Evolutionary conservation across 2,329 filamentous ascomycete genomes (phyloP).

Genomic region (Penicillium digitatum): DNA sequence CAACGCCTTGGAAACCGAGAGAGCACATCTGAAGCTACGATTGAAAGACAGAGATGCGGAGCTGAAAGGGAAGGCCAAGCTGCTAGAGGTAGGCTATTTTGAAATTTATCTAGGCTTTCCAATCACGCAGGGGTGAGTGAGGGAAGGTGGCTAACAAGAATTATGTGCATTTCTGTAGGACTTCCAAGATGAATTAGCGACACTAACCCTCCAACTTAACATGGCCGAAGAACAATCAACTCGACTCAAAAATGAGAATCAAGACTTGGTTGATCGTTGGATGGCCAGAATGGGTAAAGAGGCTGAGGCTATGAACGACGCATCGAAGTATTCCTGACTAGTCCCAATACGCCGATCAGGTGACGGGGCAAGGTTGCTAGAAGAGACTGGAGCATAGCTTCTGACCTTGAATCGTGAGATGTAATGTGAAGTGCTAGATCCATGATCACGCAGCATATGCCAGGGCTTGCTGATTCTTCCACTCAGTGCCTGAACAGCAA

Average conservation of each 20-base stretch:
- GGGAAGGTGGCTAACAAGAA: neutral
- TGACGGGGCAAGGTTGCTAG: neutral
- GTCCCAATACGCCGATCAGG: neutral
- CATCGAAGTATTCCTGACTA: slow-evolving; percentile 45
- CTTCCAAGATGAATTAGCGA: slow-evolving; percentile 89
- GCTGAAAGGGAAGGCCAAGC: slow-evolving; percentile 73
- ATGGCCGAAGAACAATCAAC: slow-evolving; percentile 73
- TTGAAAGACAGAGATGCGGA: slow-evolving; percentile 82
- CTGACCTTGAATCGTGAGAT: neutral
- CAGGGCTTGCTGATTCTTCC: neutral
- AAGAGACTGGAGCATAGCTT: neutral
- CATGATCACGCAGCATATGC: neutral
- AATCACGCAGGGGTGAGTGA: neutral
- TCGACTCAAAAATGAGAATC: slow-evolving; percentile 75
- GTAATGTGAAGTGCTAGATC: neutral
- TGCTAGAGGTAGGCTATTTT: slow-evolving; percentile 62
- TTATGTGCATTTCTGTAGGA: slow-evolving; percentile 47
- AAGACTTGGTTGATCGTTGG: slow-evolving; percentile 85
- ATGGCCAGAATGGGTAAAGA: slow-evolving; percentile 83
- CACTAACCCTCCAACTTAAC: slow-evolving; percentile 80
- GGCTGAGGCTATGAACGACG: slow-evolving; percentile 78
- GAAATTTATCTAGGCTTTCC: neutral
- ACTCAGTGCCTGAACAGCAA: neutral
- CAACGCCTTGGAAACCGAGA: slow-evolving; percentile 59
- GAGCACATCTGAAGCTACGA: slow-evolving; percentile 58